Conservation (phyloP, 2,329 filamentous ascomycete genomes). For the Alternaria longipes region DNA sequence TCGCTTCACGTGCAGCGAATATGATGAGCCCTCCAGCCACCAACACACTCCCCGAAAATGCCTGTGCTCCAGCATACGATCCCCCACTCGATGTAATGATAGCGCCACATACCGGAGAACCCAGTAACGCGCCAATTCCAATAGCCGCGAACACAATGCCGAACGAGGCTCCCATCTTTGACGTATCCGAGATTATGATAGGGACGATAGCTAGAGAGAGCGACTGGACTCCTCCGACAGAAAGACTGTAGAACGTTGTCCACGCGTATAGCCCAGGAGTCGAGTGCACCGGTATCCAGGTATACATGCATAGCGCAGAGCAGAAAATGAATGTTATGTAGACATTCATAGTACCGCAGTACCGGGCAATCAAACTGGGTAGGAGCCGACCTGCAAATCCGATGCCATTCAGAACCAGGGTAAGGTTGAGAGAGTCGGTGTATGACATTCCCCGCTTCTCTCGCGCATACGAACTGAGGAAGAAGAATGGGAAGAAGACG, state of each 20-base stretch:
- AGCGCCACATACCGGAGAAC: neutral
- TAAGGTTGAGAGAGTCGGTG: neutral
- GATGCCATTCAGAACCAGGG: neutral
- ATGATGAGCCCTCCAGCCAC: neutral
- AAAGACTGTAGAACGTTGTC: neutral
- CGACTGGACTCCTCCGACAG: neutral
- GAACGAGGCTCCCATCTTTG: neutral
- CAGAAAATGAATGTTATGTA: slow-evolving; percentile 1
- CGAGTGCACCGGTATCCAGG: neutral
- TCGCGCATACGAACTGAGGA: neutral
- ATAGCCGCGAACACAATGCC: slow-evolving; percentile 2
- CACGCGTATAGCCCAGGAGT: neutral
- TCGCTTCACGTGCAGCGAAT: slow-evolving; percentile 1
- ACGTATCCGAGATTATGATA: neutral
- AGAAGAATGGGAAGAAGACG: neutral
- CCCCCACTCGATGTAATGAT: neutral
- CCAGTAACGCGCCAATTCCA: neutral
- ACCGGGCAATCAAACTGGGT: neutral
- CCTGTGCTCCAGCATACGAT: neutral
- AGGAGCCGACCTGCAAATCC: neutral
- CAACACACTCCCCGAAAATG: neutral
- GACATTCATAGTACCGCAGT: neutral
- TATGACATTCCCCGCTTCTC: neutral
- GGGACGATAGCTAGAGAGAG: neutral
- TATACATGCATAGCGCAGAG: neutral